Evolutionary conservation across 2,329 filamentous ascomycete species (phyloP), one percentile per base, ranked within the genome.

Genomic region (Xylaria sp.): DNA sequence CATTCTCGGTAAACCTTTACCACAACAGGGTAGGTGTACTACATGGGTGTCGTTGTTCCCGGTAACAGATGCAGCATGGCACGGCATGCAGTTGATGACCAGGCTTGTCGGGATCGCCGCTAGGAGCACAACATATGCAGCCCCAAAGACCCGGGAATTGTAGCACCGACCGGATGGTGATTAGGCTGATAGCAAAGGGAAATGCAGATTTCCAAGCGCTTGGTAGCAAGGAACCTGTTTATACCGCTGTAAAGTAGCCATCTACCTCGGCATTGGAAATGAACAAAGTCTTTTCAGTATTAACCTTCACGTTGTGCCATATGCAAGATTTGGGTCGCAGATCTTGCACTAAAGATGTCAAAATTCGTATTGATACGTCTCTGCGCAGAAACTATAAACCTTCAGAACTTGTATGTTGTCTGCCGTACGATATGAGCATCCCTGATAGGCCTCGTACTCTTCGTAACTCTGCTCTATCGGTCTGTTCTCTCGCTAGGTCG

Each of bases 51-150:
- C 6, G 17, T 47, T 19, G 42, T 47, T 47, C 42, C 42, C 19
- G 36, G 50, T 21, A 45, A 8, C 53, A n/a, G 14, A 55, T 47
- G 48, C 36, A 32, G 8, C 47, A 30, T n/a, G 45, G 11, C 61
- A 59, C n/a, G 50, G 48, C 6, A 53, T 54, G 61, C n/a, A 42
- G 47, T 32, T 21, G 24, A 14, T 45, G 36, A 39, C 6, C n/a
- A 55, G 60, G 61, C 55, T 61, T 56, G 30, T 61, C 45, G 19
- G 27, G 57, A 57, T 61, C 45, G 57, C 65, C 30, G 61, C 60
- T 56, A 42, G 56, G 36, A 27, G 50, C 36, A 64, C 58, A 34
- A 34, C 58, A 63, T 48, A 58, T 65, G 63, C 58, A 34, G 47
- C 39, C 45, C 45, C 58, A 45, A 54, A 61, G 36, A 55, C 48